These are phyloP conservation scores for Clausena lansium DNA, from an alignment of 345 rosid species.

Conservation along the genomic window DNA sequence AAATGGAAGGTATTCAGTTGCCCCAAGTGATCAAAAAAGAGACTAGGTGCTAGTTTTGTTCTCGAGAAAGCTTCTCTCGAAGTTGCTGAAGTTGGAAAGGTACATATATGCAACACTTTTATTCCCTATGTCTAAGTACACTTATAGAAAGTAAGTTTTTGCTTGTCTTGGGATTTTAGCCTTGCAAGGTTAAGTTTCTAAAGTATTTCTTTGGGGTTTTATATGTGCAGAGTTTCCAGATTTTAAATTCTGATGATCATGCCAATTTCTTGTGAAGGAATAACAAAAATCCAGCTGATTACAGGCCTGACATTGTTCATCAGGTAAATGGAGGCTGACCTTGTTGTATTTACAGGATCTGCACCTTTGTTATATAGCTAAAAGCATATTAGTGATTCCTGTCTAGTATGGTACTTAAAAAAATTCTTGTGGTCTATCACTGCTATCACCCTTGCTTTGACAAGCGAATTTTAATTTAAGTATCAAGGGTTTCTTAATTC, in stretches of 20 bases:
- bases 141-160: neutral
- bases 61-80: conserved; percentile 87
- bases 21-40: conserved; percentile 29
- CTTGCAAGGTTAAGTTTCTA: neutral
- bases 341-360: neutral
- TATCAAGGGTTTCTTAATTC: neutral
- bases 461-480: neutral
- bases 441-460: neutral
- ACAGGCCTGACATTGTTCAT: conserved; percentile 79
- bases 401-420: neutral
- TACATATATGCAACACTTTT: conserved; percentile 6
- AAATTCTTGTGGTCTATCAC: neutral
- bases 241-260: conserved; percentile 89
- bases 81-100: conserved; percentile 98
- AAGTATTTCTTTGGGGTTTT: neutral
- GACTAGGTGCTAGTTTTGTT: conserved; percentile 56
- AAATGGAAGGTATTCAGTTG: conserved; percentile 58
- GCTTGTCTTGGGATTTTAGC: neutral
- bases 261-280: conserved; percentile 72
- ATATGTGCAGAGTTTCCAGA: conserved; percentile 60
- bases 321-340: conserved; percentile 42
- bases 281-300: conserved; percentile 73
- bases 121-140: too few relatives aligned
- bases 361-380: neutral
- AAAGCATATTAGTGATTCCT: neutral